Evolutionary conservation across 1,284 basidiomycete genomes (phyloP), one percentile per base, ranked within the genome.

Genomic region (Fomes fomentarius): DNA sequence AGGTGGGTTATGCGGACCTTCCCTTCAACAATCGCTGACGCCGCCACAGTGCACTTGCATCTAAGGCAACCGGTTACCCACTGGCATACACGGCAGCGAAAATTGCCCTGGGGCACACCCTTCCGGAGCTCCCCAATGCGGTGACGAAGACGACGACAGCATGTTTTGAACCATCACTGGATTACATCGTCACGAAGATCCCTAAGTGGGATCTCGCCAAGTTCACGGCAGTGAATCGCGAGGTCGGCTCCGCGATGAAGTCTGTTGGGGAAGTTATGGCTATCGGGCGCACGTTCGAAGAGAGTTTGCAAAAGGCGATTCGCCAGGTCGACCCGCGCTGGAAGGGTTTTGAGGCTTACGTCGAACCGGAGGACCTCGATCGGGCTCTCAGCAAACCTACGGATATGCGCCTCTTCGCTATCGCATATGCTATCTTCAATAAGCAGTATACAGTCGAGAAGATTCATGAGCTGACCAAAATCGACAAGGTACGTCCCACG

Each of bases 261-360:
- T 96, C 93, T 22, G 97, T 99, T 55, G 97, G 97, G 58, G 97
- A 99, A 74, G 96, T 99, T 66, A 99, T 99, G 97, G 96, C 96
- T 61, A 98, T 99, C 64, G 97, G 97, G 43, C 91, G 97, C 63
- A 99, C 97, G 1, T 99, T 98, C 65, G 97, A 99, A 75, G 97
- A 99, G 76, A 94, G 91, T 67, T 80, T 99, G 68, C 97, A 99
- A 74, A 99, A 99, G 79, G 97, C 97, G 47, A 93, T 99, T 64
- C 90, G 97, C 64, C 95, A 97, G 78, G 90, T 99, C 30, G 96
- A 98, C 71, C 96, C 96, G 41, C 85, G 90, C 24, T 90, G 87
- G 87, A 85, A 86, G 67, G 87, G 88, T 19, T 91, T 91, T 61
- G 89, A 91, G 69, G 87, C 83, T n/a, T 93, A 94, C 65, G 80